Evolutionary conservation across 2,329 filamentous ascomycete species (phyloP).

Genomic region (Cercospora sesami): DNA sequence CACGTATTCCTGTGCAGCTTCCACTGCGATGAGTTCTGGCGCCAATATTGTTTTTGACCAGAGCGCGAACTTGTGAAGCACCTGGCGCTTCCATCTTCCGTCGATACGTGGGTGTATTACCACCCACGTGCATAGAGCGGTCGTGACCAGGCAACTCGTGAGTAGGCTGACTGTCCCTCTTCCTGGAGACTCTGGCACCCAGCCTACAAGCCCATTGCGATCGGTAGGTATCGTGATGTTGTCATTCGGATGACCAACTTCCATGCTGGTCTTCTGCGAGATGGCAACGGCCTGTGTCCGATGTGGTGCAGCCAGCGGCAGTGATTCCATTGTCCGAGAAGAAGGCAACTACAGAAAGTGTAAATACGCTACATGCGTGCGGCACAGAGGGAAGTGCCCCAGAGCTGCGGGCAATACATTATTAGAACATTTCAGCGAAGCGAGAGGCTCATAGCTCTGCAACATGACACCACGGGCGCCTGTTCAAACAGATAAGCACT

Average conservation of each 20-base stretch:
- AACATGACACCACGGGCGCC: neutral
- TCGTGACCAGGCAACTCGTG: conserved; percentile 37
- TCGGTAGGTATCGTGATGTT: neutral
- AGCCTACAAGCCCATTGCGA: conserved; percentile 31
- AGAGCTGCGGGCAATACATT: neutral
- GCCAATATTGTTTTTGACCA: conserved; percentile 39
- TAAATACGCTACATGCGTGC: neutral
- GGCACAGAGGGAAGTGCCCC: neutral
- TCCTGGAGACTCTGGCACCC: conserved; percentile 35
- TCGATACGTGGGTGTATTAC: conserved; percentile 42
- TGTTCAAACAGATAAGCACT: neutral
- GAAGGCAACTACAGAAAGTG: neutral
- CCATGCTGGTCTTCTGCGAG: neutral
- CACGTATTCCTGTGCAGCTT: conserved; percentile 41
- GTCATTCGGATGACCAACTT: neutral
- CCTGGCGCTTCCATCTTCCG: conserved; percentile 22
- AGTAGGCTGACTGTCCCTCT: conserved; percentile 40
- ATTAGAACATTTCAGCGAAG: neutral
- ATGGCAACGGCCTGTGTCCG: neutral
- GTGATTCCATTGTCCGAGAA: neutral
- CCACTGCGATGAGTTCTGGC: conserved; percentile 41
- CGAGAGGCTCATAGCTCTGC: neutral
- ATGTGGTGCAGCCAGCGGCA: neutral
- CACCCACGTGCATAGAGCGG: conserved; percentile 42
- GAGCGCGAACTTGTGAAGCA: conserved; percentile 35